A percentile compares a stretch with the other conserved stretches of the same genome.
Conservation (phyloP, 495 filamentous ascomycete species). For the Symbiotaphrina buchneri region DNA sequence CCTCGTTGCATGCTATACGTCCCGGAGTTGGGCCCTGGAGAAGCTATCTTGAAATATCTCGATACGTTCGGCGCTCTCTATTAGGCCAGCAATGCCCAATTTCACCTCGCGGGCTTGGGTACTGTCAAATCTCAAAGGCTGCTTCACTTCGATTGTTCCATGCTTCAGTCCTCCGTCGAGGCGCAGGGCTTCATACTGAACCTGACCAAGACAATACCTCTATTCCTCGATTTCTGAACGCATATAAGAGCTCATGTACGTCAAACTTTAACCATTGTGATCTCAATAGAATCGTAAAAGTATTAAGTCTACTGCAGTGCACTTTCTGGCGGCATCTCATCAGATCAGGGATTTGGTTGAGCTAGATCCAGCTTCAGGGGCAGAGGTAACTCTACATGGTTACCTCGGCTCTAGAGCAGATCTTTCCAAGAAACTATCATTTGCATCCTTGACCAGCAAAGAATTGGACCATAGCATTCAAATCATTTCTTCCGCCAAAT, state of each 20-base stretch:
- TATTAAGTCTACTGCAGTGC: conserved; percentile 16
- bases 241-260: conserved; percentile 27
- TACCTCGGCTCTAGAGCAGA: conserved; percentile 43
- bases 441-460: conserved; percentile 35
- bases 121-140: too few relatives aligned
- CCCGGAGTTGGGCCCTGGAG: too few relatives aligned
- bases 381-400: conserved; percentile 39
- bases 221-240: too few relatives aligned
- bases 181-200: too few relatives aligned
- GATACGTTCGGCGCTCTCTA: conserved; percentile 13
- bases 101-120: too few relatives aligned
- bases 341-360: conserved; percentile 21
- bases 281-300: neutral
- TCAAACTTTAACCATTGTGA: conserved; percentile 1
- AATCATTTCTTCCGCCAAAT: conserved; percentile 24
- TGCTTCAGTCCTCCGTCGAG: too few relatives aligned
- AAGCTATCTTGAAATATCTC: conserved; percentile 19
- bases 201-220: too few relatives aligned
- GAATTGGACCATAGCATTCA: conserved; percentile 25
- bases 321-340: conserved; percentile 26
- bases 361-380: conserved; percentile 15
- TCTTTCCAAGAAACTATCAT: conserved; percentile 40
- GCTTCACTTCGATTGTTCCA: too few relatives aligned
- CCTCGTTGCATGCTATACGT: too few relatives aligned
- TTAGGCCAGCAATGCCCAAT: too few relatives aligned